Conservation (phyloP, 2,329 filamentous ascomycete species). For the Erysiphe pulchra region DNA sequence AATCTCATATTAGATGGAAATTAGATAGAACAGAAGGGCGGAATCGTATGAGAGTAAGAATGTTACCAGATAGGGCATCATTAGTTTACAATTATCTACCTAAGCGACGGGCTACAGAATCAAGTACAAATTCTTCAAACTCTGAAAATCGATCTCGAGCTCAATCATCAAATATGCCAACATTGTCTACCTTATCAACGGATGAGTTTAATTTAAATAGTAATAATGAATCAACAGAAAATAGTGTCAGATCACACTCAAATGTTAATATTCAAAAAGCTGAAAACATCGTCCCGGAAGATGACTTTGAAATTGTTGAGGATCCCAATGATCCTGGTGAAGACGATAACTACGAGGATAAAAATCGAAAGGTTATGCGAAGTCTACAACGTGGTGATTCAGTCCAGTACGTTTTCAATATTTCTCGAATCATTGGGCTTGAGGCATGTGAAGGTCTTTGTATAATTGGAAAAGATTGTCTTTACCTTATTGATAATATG, state of each 20-base stretch:
- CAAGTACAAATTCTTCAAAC: slow-evolving; percentile 14
- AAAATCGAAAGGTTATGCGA: slow-evolving; percentile 93
- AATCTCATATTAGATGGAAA: slow-evolving; percentile 50
- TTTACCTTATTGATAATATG: slow-evolving; percentile 91
- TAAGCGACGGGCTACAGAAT: slow-evolving; percentile 39
- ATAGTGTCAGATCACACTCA: slow-evolving; percentile 2
- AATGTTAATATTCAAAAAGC: slow-evolving; percentile 3
- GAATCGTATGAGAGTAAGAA: slow-evolving; percentile 76
- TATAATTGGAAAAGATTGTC: slow-evolving; percentile 70
- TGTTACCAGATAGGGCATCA: slow-evolving; percentile 50
- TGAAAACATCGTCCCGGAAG: slow-evolving; percentile 27
- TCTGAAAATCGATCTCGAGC: slow-evolving; percentile 10
- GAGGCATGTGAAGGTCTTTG: slow-evolving; percentile 85
- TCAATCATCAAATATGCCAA: slow-evolving; percentile 2
- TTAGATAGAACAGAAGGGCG: slow-evolving; percentile 87
- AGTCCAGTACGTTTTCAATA: slow-evolving; percentile 83
- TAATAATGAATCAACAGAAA: slow-evolving; percentile 3
- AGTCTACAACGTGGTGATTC: slow-evolving; percentile 74
- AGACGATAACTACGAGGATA: slow-evolving; percentile 70
- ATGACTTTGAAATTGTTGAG: slow-evolving; percentile 89
- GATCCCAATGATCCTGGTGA: slow-evolving; percentile 75
- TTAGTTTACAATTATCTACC: slow-evolving; percentile 57
- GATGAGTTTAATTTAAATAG: slow-evolving; percentile 2
- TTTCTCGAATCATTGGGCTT: slow-evolving; percentile 78
- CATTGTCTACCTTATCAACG: slow-evolving; percentile 3